These are phyloP conservation scores for Yamadazyma sp. DNA, from an alignment of 805 yeast species.

Conservation along the genomic window DNA sequence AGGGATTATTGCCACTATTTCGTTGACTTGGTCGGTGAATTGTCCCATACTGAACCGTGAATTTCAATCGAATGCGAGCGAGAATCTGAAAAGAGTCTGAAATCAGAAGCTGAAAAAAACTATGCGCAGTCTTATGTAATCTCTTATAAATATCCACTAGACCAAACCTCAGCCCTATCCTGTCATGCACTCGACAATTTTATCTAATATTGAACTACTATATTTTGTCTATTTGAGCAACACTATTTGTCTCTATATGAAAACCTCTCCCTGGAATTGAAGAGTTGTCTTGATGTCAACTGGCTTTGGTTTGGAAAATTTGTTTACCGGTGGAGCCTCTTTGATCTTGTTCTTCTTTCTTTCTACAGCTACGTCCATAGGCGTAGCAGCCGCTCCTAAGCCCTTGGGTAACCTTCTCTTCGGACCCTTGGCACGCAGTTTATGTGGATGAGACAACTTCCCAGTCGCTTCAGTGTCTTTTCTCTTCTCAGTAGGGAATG, in stretches of 20 bases:
- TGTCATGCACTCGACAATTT: no score
- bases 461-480: constrained; percentile 16
- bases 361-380: not conserved
- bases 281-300: constrained; percentile 11
- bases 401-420: constrained; percentile 46
- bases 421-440: constrained; percentile 52
- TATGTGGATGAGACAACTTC: constrained; percentile 45
- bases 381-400: constrained; percentile 1
- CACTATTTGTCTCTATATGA: constrained; percentile 13
- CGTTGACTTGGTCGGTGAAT: constrained; percentile 13
- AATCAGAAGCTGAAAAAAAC: no score
- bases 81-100: not conserved
- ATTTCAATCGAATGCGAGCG: constrained; percentile 1
- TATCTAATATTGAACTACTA: no score
- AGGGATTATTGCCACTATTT: constrained; percentile 9
- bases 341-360: not conserved
- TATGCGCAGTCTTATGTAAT: no score
- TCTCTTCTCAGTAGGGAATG: constrained; percentile 11
- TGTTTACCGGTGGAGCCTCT: constrained; percentile 13
- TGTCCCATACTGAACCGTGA: constrained; percentile 9
- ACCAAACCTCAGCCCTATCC: no score
- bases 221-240: no score
- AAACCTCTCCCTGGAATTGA: constrained; percentile 17
- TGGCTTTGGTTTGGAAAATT: constrained; percentile 12
- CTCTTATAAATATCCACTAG: no score